Evolutionary conservation across 768 basidiomycete species (phyloP), one percentile per base, ranked within the genome.

Genomic region (Rhizopogon vesiculosus): DNA sequence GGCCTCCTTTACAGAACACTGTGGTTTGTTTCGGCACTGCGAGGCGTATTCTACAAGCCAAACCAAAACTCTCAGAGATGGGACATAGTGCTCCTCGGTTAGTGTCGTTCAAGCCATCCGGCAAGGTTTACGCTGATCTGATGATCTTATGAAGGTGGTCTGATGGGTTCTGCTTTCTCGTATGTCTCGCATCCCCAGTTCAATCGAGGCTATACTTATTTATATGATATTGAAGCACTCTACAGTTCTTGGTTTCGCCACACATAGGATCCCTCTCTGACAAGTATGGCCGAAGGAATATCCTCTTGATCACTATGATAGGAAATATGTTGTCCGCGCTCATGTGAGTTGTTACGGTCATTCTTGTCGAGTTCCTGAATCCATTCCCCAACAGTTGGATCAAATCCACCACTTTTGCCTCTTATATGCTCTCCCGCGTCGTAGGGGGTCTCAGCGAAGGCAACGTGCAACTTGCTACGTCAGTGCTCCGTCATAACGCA

Each of bases 401-500:
- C 45, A 81, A 87, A 64, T 93, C 93, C 0, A 94, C 94, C 2
- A 84, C 89, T 0, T 98, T 97, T 69, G 89, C 88, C 1, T 86
- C 90, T 0, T 98, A 92, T 67, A 78, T 93, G 77, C 81, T 95
- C 25, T 93, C 94, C 8, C 83, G 96, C 13, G 77, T 98, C 5
- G 85, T 98, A 38, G 95, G 95, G 9, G 96, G 96, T 3, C 76
- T 98, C 8, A 93, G 91, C 64, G 96, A 99, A 75, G 96, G 96
- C 44, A 99, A 99, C 66, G 96, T 98, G 10, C 96, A 99, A 67
- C 77, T 99, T 44, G 89, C 91, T 45, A 94, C 94, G 93, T 93
- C 66, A 62, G 88, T 79, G 33, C 45, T 25, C 33, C 38, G n/a
- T 22, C 7, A 16, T 59, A 31, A 31, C 25, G 42, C 8, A 46